These are phyloP conservation scores for Fusarium sp. DNA, from an alignment of 2,329 filamentous ascomycete genomes.

Conservation along the genomic window DNA sequence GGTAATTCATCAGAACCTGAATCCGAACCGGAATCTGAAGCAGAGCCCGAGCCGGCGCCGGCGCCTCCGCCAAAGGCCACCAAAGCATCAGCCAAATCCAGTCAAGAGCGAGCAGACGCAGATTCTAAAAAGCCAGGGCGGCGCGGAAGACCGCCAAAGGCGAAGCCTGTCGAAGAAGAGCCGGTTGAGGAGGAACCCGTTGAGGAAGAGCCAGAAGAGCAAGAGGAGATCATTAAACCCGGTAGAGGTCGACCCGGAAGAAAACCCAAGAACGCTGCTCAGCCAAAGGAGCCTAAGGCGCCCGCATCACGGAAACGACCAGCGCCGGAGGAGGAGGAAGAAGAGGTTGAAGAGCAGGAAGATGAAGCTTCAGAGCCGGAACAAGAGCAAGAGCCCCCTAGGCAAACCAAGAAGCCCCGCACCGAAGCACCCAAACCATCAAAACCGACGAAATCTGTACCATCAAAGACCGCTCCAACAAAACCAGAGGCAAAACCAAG, in stretches of 20 bases:
- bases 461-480: constrained; percentile 16
- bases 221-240: constrained; percentile 3
- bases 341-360: constrained; percentile 35
- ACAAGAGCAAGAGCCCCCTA: constrained; percentile 36
- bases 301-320: constrained; percentile 34
- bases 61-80: not conserved
- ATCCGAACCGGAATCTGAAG: constrained; percentile 26
- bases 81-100: constrained; percentile 18
- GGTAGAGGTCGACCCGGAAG: constrained; percentile 18
- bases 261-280: constrained; percentile 29
- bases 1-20: constrained; percentile 35
- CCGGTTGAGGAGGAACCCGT: constrained; percentile 17
- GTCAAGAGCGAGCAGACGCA: not conserved
- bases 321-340: constrained; percentile 14
- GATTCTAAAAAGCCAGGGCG: constrained; percentile 16
- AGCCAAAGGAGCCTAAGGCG: constrained; percentile 27
- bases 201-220: constrained; percentile 22
- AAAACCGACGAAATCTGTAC: constrained; percentile 32
- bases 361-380: constrained; percentile 36
- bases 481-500: constrained; percentile 42
- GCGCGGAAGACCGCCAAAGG: constrained; percentile 42
- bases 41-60: constrained; percentile 15
- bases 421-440: constrained; percentile 41
- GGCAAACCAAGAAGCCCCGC: constrained; percentile 45
- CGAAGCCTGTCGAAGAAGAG: constrained; percentile 25